Conservation (phyloP, 371 early-diverging fungal genomes). For the Mortierella sp. region DNA sequence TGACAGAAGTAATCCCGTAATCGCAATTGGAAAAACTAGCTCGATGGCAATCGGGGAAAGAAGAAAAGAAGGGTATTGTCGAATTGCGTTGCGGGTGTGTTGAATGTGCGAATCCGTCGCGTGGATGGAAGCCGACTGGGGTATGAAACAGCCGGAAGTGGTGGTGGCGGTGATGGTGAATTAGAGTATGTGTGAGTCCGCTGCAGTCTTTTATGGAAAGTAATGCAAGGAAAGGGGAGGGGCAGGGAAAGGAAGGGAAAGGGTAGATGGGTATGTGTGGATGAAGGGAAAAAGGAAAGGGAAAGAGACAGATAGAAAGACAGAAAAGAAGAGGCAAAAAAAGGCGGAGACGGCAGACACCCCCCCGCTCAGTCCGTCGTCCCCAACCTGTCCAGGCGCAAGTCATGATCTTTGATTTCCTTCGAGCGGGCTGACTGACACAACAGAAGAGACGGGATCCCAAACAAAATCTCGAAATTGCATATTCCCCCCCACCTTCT, state of each 20-base stretch:
- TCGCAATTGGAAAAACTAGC: background rate
- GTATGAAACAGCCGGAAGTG: background rate
- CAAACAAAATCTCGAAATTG: conserved; percentile 6
- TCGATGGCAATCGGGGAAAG: background rate
- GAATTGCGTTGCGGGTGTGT: background rate
- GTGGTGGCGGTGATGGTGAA: background rate
- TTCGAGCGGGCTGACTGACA: no score
- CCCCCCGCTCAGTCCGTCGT: background rate
- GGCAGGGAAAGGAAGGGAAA: background rate
- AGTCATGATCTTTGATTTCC: conserved; percentile 13
- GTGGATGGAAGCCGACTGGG: background rate
- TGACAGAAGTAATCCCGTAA: background rate
- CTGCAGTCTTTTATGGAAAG: no score
- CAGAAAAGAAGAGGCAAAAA: background rate
- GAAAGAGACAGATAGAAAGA: background rate
- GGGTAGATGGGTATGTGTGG: background rate
- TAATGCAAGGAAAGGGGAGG: no score
- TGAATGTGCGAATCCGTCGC: background rate
- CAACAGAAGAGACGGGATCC: no score
- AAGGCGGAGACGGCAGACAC: background rate
- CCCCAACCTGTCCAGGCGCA: conserved; percentile 3
- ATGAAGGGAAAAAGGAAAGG: background rate
- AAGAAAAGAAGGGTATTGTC: background rate
- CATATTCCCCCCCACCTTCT: background rate
- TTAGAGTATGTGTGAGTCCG: background rate